Evolutionary conservation across 1,139 yeast species (phyloP).

Genomic region (Suhomyces yuchorum): DNA sequence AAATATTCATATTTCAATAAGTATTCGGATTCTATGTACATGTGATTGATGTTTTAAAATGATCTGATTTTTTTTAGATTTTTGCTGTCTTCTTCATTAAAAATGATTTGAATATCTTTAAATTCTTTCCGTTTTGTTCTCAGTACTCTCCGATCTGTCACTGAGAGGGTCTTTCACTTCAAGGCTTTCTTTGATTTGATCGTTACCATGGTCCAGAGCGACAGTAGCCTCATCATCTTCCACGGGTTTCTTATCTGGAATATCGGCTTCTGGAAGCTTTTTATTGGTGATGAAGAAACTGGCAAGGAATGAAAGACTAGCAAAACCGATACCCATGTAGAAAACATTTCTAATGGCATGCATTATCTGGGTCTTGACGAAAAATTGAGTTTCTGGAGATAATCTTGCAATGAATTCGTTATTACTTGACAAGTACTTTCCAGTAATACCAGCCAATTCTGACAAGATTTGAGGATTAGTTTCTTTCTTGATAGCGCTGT

Average conservation of each 20-base stretch:
- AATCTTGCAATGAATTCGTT: conserved; percentile 21
- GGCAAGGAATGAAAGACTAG: conserved; percentile 8
- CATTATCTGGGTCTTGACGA: conserved; percentile 34
- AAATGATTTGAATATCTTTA: too few relatives aligned
- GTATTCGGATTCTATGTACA: neutral
- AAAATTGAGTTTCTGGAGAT: conserved; percentile 27
- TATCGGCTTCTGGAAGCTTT: conserved; percentile 9
- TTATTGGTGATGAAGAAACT: conserved; percentile 11
- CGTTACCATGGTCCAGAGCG: neutral
- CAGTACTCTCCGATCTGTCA: neutral
- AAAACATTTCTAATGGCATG: conserved; percentile 34
- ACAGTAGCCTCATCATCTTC: neutral
- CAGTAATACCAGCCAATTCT: conserved; percentile 6
- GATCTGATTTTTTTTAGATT: too few relatives aligned
- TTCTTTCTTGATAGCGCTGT: conserved; percentile 20
- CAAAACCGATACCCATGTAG: conserved; percentile 24
- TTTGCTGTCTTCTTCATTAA: neutral
- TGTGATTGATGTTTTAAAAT: neutral
- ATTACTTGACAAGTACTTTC: neutral
- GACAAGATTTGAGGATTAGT: conserved; percentile 6
- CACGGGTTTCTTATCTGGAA: neutral
- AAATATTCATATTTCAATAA: neutral
- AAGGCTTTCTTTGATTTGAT: neutral
- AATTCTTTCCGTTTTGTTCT: neutral
- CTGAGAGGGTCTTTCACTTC: conserved; percentile 1